These are phyloP conservation scores for Sphaerostilbella broomeana DNA, from an alignment of 2,329 filamentous ascomycete genomes.

Conservation along the genomic window DNA sequence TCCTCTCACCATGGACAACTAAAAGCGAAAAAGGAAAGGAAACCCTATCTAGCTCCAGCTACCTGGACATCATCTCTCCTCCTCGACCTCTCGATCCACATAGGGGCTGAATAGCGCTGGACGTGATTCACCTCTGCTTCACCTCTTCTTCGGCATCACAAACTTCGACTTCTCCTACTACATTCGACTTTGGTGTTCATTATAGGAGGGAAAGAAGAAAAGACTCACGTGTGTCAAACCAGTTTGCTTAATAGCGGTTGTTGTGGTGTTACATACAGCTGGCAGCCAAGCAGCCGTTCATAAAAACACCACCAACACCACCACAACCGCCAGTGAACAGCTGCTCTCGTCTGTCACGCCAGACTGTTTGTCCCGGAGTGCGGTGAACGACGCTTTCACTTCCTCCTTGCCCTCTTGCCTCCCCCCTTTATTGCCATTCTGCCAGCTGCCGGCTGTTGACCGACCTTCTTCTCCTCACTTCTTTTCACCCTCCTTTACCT, in stretches of 20 bases:
- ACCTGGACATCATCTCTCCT: no score
- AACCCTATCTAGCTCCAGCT: no score
- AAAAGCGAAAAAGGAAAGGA: no score
- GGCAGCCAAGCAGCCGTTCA: neutral
- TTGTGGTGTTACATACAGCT: no score
- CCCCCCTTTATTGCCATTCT: neutral
- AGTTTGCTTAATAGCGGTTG: neutral
- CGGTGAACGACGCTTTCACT: neutral
- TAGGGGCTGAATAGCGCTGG: conserved; percentile 13
- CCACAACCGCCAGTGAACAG: no score
- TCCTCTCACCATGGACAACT: neutral
- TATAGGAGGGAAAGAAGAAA: neutral
- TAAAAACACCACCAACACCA: no score
- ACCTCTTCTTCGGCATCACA: neutral
- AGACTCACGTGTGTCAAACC: no score
- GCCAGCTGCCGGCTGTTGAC: conserved; percentile 12
- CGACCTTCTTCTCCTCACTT: neutral
- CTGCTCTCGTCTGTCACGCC: conserved; percentile 6
- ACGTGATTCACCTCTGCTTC: conserved; percentile 13
- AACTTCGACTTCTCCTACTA: neutral
- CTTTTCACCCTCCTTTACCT: conserved; percentile 4
- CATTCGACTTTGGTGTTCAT: conserved; percentile 1
- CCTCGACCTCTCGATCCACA: neutral
- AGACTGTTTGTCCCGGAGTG: neutral
- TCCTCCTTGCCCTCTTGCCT: neutral